Evolutionary conservation across 108 stramenopile species (phyloP).

Genomic region (Nannochloropsis gaditana): DNA sequence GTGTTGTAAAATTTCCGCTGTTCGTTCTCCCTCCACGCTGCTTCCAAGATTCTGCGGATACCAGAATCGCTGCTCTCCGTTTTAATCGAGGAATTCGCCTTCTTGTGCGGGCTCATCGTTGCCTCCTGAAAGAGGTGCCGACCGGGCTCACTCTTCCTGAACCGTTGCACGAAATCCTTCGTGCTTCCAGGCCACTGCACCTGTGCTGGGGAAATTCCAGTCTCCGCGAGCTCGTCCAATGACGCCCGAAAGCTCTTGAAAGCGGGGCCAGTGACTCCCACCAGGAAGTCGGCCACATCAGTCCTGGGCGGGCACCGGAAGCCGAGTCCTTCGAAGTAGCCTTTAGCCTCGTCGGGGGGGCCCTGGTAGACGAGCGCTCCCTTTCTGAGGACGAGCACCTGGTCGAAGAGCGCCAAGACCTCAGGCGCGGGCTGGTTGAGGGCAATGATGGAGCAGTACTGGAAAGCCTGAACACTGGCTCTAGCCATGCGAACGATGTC

Average conservation of each 20-base stretch:
- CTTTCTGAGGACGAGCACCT: slow-evolving; percentile 67
- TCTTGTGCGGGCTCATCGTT: background rate
- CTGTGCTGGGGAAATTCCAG: background rate
- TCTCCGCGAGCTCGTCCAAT: background rate
- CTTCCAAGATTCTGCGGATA: too few species aligned
- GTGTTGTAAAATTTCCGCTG: background rate
- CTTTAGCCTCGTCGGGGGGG: slow-evolving; percentile 55
- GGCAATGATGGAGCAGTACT: slow-evolving; percentile 56
- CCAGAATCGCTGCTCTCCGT: background rate
- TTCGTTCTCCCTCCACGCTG: slow-evolving; percentile 4
- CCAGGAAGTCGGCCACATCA: background rate
- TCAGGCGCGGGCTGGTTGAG: slow-evolving; percentile 82
- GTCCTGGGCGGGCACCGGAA: slow-evolving; percentile 60
- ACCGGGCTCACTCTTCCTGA: background rate
- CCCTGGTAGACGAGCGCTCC: slow-evolving; percentile 69
- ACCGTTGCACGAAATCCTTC: background rate
- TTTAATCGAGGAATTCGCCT: background rate
- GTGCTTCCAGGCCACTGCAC: background rate
- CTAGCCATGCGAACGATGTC: slow-evolving; percentile 23
- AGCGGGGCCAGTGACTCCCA: background rate
- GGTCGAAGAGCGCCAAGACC: slow-evolving; percentile 81
- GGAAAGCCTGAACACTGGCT: slow-evolving; percentile 32
- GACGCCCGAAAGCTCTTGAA: background rate
- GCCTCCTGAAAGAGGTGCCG: background rate
- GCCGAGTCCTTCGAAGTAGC: slow-evolving; percentile 61